Percentiles rank a stretch among this genome's conserved stretches.
Conservation (phyloP, 306 rosid genomes). For the Dalbergia cochinchinensis region DNA sequence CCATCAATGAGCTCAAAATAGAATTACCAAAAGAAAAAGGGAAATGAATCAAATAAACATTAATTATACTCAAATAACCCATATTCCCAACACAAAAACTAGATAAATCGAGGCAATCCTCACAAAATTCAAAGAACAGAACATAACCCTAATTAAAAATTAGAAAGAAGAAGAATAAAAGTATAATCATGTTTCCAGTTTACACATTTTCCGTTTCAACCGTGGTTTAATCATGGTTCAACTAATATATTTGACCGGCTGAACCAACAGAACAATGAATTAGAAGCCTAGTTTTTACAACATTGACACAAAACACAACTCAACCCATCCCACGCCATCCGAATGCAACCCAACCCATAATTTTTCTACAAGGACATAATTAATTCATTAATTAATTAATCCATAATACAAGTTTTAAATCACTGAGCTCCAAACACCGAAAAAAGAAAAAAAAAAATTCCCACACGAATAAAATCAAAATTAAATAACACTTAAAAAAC, state of each 20-base stretch:
- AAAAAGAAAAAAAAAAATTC: background rate
- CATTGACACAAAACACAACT: background rate
- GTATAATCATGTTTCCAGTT: background rate
- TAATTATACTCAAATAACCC: background rate
- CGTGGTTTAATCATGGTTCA: background rate
- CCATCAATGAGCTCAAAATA: background rate
- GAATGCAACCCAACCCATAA: background rate
- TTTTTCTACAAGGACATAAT: too few relatives aligned
- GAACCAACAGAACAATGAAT: background rate
- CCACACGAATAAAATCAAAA: background rate
- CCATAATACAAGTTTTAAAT: background rate
- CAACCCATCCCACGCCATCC: too few relatives aligned
- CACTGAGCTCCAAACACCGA: too few relatives aligned
- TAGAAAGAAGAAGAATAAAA: too few relatives aligned
- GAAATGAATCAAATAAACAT: background rate
- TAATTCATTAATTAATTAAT: background rate
- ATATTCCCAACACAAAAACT: background rate
- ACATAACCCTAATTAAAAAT: background rate
- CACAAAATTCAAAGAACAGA: background rate
- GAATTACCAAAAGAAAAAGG: background rate
- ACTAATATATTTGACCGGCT: background rate
- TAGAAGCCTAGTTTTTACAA: background rate
- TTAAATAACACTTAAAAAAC: background rate
- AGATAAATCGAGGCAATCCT: background rate
- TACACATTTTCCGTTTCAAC: background rate